Conservation (phyloP, 2,329 filamentous ascomycete genomes). For the Venturia nashicola region DNA sequence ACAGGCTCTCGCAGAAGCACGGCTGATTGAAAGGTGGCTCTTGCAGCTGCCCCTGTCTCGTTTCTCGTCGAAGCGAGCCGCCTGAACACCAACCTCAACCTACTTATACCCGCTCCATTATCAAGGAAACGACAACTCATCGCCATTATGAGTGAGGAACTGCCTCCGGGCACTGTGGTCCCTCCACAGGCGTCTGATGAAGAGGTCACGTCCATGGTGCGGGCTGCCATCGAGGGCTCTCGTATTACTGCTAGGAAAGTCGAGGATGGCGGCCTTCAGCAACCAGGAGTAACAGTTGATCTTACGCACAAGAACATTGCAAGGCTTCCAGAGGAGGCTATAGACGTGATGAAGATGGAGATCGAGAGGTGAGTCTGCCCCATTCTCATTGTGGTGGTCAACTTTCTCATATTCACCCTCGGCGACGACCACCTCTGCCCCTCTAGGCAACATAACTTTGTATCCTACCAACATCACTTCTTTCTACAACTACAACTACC, state of each 20-base stretch:
- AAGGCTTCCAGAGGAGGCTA: constrained; percentile 58
- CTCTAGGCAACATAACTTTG: background rate
- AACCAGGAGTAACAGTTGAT: constrained; percentile 66
- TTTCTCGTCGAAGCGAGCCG: background rate
- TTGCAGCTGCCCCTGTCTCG: background rate
- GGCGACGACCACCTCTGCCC: background rate
- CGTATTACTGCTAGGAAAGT: constrained; percentile 45
- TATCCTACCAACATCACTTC: background rate
- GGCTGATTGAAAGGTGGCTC: background rate
- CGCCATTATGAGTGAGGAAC: constrained; percentile 7
- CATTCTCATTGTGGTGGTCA: background rate
- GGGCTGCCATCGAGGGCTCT: constrained; percentile 55
- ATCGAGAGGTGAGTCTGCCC: constrained; percentile 47
- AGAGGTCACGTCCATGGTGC: constrained; percentile 54
- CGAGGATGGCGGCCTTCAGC: constrained; percentile 42
- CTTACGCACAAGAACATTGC: constrained; percentile 64
- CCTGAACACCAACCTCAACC: background rate
- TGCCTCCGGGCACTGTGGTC: background rate
- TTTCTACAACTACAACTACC: constrained; percentile 1
- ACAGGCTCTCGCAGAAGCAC: background rate
- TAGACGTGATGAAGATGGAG: constrained; percentile 62
- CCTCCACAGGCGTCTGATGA: constrained; percentile 30
- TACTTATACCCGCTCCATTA: background rate
- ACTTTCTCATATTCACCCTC: background rate
- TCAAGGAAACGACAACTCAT: background rate